Evolutionary conservation across 83 land plant genomes (phyloP), one percentile per base, ranked within the genome.

Genomic region (Isoetes engelmannii): DNA sequence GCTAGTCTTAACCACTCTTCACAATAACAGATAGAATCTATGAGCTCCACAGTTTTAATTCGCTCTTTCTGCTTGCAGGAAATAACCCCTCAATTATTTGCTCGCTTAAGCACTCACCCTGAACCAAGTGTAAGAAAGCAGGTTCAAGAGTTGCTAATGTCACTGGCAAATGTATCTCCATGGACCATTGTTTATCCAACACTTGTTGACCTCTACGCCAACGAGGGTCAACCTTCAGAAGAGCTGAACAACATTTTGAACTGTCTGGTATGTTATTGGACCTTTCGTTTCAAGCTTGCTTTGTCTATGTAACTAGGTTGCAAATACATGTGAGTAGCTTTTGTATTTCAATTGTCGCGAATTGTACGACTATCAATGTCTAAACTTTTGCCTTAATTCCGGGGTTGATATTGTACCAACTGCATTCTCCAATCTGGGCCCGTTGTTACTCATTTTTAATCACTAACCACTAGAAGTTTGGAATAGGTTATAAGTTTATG

Each of bases 181-280:
- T 86, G 94, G 89, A 91, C 97, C 28, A 80, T 95, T 21, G 99
- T 95, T 17, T 95, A 88, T 72, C 93, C 99, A 44, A 84, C 88
- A 7, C 85, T 95, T 51, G 97, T 95, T 49, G 90, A 86, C 64
- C 69, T 89, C 37, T 91, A 84, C 82, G 80, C 90, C 45, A 77
- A 57, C 79, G 91, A 86, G 37, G 86, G 89, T 41, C 79, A 77
- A 48, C 82, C 89, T 63, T 74, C 91, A 47, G 93, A 86, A 72
- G 99, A 95, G 84, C 89, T 95, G 53, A 88, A 85, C 63, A 81
- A 65, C 67, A 77, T 95, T 63, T 59, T 84, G 45, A 80, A 77
- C 61, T 95, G 87, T 69, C 57, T 95, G 99, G 99, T 95, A 87
- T 71, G 71, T 28, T 0, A 28, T 28, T 28, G 37, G 37, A 28